Conservation (phyloP, 2,329 filamentous ascomycete species). For the Diaporthe australafricana region DNA sequence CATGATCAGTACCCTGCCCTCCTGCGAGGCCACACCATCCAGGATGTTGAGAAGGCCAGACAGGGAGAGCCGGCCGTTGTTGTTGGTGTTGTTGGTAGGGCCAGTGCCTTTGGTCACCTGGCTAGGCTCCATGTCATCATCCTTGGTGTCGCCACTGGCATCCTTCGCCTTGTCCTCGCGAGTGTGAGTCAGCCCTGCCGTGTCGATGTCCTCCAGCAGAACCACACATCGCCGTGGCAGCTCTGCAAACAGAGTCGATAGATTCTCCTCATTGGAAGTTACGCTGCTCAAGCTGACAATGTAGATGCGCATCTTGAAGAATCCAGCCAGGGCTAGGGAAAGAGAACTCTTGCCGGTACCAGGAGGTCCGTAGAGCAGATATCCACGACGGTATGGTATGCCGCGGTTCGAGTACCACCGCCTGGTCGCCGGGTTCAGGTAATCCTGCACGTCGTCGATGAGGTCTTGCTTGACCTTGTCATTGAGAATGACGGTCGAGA, state of each 20-base stretch:
- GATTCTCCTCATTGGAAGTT: slow-evolving; percentile 72
- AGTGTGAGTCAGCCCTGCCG: slow-evolving; percentile 74
- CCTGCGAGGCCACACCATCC: slow-evolving; percentile 76
- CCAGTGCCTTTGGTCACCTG: slow-evolving; percentile 20
- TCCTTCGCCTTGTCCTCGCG: slow-evolving; percentile 50
- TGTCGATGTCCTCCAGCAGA: slow-evolving; percentile 82
- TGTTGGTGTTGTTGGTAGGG: slow-evolving; percentile 35
- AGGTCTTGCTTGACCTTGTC: slow-evolving; percentile 70
- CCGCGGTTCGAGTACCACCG: slow-evolving; percentile 88
- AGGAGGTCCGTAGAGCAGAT: slow-evolving; percentile 83
- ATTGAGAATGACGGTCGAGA: slow-evolving; percentile 74
- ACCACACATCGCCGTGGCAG: slow-evolving; percentile 79
- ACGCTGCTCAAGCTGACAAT: slow-evolving; percentile 76
- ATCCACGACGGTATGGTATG: slow-evolving; percentile 87
- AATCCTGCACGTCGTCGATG: slow-evolving; percentile 71
- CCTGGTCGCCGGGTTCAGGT: slow-evolving; percentile 70
- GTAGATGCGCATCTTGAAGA: slow-evolving; percentile 78
- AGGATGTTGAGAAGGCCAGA: slow-evolving; percentile 85
- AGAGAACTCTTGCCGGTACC: slow-evolving; percentile 84
- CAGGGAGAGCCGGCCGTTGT: slow-evolving; percentile 67
- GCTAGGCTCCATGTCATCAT: slow-evolving; percentile 35
- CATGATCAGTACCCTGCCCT: slow-evolving; percentile 73
- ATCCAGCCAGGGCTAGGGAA: slow-evolving; percentile 76
- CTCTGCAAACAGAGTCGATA: slow-evolving; percentile 72
- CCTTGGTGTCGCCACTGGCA: slow-evolving; percentile 36